phyloP scores from a whole-genome alignment of 1,139 yeast genomes.

The Candida dubliniensis region DNA sequence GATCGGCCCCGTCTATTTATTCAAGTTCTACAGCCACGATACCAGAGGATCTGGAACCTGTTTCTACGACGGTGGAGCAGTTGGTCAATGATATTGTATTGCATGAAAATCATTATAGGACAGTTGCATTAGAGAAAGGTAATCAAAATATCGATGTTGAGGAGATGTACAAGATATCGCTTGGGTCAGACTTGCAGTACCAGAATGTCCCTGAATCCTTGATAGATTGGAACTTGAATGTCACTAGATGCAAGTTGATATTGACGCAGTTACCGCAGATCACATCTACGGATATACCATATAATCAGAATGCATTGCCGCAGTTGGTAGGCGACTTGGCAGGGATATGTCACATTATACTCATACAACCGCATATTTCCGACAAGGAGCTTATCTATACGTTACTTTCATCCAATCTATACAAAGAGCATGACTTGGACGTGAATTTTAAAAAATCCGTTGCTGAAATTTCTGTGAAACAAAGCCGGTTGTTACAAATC shows the following conservation, averaged over 20 bases:
- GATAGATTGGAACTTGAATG: conserved; percentile 51
- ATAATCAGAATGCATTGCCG: conserved; percentile 37
- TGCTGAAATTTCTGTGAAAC: conserved; percentile 53
- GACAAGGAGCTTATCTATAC: conserved; percentile 47
- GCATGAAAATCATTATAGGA: conserved; percentile 35
- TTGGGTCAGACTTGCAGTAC: conserved; percentile 42
- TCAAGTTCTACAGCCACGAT: conserved; percentile 47
- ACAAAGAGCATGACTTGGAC: conserved; percentile 51
- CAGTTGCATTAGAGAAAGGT: conserved; percentile 3
- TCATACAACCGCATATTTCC: conserved; percentile 42
- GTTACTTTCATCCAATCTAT: conserved; percentile 42
- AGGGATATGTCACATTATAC: conserved; percentile 38
- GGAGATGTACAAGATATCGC: conserved; percentile 38
- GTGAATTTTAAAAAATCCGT: conserved; percentile 46
- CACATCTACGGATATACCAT: conserved; percentile 36
- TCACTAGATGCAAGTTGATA: conserved; percentile 45
- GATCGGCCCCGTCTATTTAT: conserved; percentile 47
- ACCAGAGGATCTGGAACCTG: conserved; percentile 49
- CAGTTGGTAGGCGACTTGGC: conserved; percentile 49
- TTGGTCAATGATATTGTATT: conserved; percentile 44
- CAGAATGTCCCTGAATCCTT: conserved; percentile 42
- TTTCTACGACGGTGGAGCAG: conserved; percentile 46
- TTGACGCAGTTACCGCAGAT: conserved; percentile 41
- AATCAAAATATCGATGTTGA: conserved; percentile 14
- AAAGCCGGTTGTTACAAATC: conserved; percentile 46